A percentile compares a stretch with the other conserved stretches of the same genome.
Conservation (phyloP, 371 early-diverging fungal genomes). For the Amoeboaphelidium protococcarum region DNA sequence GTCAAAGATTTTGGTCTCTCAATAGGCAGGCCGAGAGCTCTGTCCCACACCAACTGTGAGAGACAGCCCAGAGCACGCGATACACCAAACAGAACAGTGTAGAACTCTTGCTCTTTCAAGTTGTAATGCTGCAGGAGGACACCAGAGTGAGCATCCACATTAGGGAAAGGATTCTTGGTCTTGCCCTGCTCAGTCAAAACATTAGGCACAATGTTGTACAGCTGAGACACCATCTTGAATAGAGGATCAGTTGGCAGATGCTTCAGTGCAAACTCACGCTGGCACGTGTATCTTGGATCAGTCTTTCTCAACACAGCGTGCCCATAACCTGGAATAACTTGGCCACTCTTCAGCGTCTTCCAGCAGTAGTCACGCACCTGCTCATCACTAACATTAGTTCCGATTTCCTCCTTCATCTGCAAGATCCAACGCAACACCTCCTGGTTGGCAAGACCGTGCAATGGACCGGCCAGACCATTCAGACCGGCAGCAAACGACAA, state of each 20-base stretch:
- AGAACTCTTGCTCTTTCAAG: slow-evolving; percentile 88
- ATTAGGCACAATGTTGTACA: slow-evolving; percentile 88
- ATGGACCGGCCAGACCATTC: slow-evolving; percentile 93
- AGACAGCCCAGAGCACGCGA: slow-evolving; percentile 87
- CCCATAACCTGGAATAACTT: slow-evolving; percentile 93
- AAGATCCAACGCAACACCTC: slow-evolving; percentile 92
- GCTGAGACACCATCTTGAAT: slow-evolving; percentile 79
- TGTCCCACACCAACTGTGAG: slow-evolving; percentile 82
- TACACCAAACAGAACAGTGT: slow-evolving; percentile 96
- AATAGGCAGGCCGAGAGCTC: slow-evolving; percentile 77
- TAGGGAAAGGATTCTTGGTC: slow-evolving; percentile 99
- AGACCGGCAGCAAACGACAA: slow-evolving; percentile 88
- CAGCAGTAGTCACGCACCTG: slow-evolving; percentile 84
- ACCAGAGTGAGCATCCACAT: slow-evolving; percentile 96
- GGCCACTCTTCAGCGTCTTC: slow-evolving; percentile 78
- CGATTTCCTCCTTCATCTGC: slow-evolving; percentile 65
- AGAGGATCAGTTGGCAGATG: slow-evolving; percentile 84
- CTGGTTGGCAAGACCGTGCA: slow-evolving; percentile 98
- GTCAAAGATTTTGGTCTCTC: slow-evolving; percentile 24
- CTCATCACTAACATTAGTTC: slow-evolving; percentile 47
- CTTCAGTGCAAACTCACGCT: slow-evolving; percentile 95
- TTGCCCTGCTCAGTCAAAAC: slow-evolving; percentile 94
- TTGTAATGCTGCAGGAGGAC: slow-evolving; percentile 88
- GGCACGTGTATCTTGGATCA: slow-evolving; percentile 93
- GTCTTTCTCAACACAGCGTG: slow-evolving; percentile 95